These are phyloP conservation scores for Nicotiana attenuata DNA, from an alignment of 257 asterid genomes.

Conservation along the genomic window DNA sequence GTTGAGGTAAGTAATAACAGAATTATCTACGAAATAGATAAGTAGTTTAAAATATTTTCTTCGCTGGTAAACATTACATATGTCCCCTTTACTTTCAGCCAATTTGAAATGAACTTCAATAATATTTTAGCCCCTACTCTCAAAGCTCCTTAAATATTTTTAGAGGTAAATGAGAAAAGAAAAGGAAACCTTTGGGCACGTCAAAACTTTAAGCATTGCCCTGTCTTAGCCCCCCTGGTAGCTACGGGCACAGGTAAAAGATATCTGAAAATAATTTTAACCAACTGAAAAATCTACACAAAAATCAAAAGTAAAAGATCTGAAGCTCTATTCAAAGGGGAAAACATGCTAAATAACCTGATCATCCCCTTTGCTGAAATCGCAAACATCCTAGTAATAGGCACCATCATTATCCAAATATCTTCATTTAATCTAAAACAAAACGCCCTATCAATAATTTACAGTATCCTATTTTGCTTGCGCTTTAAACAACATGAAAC, in stretches of 20 bases:
- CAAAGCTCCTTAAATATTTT: not conserved
- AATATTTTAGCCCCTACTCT: not conserved
- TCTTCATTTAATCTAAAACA: not conserved
- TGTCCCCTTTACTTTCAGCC: not conserved
- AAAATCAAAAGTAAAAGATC: not conserved
- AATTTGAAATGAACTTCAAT: not conserved
- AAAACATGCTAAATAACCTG: not conserved
- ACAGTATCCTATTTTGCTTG: slow-evolving; percentile 24
- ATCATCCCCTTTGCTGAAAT: not conserved
- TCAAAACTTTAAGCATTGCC: not conserved
- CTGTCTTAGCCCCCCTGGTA: not conserved
- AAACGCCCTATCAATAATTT: slow-evolving; percentile 8
- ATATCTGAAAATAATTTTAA: not conserved
- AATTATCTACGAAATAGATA: too few relatives aligned
- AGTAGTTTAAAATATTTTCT: not conserved
- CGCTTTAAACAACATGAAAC: slow-evolving; percentile 14
- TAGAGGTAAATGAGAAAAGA: not conserved
- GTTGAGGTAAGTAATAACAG: too few relatives aligned
- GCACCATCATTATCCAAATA: not conserved
- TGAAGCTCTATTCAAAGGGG: not conserved
- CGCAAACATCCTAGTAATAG: not conserved
- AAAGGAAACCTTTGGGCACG: not conserved
- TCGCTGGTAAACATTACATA: not conserved
- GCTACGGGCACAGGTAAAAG: not conserved
- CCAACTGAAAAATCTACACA: not conserved